A percentile compares a stretch with the other conserved stretches of the same genome.
These are phyloP conservation scores for Groenewaldozyma auringiensis DNA, from an alignment of 1,139 yeast genomes.

Conservation along the genomic window DNA sequence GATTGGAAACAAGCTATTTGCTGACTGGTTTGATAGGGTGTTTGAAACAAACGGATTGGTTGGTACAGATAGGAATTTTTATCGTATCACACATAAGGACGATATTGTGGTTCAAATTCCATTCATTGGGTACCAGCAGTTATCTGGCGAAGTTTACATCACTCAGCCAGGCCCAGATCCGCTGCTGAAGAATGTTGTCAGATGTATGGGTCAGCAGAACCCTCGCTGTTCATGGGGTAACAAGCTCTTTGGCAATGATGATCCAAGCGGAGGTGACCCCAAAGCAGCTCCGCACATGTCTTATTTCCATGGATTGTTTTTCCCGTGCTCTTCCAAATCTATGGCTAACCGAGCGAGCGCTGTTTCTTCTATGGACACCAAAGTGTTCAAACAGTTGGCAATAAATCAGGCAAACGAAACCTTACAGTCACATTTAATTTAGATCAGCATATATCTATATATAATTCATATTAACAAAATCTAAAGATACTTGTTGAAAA, in stretches of 20 bases:
- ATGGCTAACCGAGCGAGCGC: no score
- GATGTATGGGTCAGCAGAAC: slow-evolving; percentile 7
- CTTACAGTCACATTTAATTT: no score
- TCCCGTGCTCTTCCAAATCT: neutral
- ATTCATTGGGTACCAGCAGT: slow-evolving; percentile 8
- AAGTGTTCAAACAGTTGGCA: no score
- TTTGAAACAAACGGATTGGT: slow-evolving; percentile 7
- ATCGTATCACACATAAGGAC: slow-evolving; percentile 6
- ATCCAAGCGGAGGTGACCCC: neutral
- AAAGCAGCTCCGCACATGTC: neutral
- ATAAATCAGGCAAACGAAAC: no score
- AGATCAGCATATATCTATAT: neutral
- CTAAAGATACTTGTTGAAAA: slow-evolving; percentile 1
- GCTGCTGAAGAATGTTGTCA: neutral
- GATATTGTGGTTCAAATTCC: slow-evolving; percentile 10
- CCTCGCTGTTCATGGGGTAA: slow-evolving; percentile 7
- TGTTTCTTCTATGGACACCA: no score
- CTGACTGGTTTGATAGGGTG: slow-evolving; percentile 7
- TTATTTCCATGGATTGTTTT: neutral
- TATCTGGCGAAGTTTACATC: slow-evolving; percentile 10
- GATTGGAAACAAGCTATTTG: slow-evolving; percentile 45
- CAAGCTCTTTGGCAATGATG: neutral
- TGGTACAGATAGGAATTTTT: slow-evolving; percentile 3
- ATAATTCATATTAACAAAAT: no score
- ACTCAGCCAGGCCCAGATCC: slow-evolving; percentile 4